Evolutionary conservation across 2,329 filamentous ascomycete species (phyloP), one percentile per base, ranked within the genome.

Genomic region (Seiridium unicorne): DNA sequence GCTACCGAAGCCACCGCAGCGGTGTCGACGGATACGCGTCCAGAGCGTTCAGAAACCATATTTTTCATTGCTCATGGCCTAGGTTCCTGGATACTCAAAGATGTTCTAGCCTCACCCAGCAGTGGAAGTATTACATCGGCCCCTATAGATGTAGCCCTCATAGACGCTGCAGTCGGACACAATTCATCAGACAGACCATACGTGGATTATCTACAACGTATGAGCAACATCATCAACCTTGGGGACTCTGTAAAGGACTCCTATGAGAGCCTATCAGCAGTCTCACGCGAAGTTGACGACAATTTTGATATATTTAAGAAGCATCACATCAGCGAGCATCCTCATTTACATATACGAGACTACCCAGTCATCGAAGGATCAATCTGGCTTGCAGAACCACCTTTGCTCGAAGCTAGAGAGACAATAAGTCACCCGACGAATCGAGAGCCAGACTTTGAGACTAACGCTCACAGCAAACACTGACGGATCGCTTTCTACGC

Each of bases 51-150:
- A 31, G 34, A 36, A 36, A 13, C 10, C 13, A n/a, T 36, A 53
- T 53, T 53, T 18, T 53, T 53, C 49, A 53, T 53, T 53, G 34
- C 49, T 32, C 49, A 53, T 53, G 49, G 49, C 13, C 49, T 53
- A 53, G 49, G 49, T 18, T 34, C 26, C 18, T 53, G 49, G 49
- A 36, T 53, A 6, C 6, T 53, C 10, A 36, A 53, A 36, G 49
- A 53, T n/a, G 49, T 53, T 36, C 49, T 53, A n/a, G 49, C 49
- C 49, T 32, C 49, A 18, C 18, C 18, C 26, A 53, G 49, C 34
- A 53, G 49, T 31, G 34, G 49, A 32, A 36, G 34, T 31, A 53
- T 53, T 32, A 36, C 26, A 32, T 53, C 32, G 18, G 26, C 26
- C 13, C 34, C 26, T 36, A 53, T 53, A n/a, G 34, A 36, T 32